Conservation (phyloP, 352 stramenopile genomes). For the Phytopythium litorale region DNA sequence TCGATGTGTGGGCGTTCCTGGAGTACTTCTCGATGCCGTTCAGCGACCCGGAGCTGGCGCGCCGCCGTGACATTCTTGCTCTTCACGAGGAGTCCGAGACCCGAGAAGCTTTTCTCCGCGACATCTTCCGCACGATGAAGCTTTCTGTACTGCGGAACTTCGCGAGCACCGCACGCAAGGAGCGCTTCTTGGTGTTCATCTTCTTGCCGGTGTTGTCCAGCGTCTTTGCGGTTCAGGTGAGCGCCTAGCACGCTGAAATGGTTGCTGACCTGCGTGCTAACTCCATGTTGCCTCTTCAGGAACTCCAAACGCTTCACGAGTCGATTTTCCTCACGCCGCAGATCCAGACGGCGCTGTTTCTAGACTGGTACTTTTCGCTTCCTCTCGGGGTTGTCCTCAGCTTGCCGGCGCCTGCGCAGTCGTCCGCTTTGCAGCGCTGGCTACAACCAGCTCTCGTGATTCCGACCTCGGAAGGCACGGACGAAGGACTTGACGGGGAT, state of each 20-base stretch:
- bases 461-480: conserved; percentile 25
- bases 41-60: conserved; percentile 48
- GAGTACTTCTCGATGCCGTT: conserved; percentile 83
- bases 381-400: conserved; percentile 52
- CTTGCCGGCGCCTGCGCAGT: conserved; percentile 56
- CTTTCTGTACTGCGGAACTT: conserved; percentile 50
- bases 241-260: neutral
- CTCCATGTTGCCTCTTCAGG: conserved; percentile 19
- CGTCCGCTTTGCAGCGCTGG: conserved; percentile 77
- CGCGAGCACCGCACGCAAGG: conserved; percentile 23
- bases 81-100: conserved; percentile 58
- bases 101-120: conserved; percentile 52
- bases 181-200: conserved; percentile 54
- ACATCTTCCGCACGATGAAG: conserved; percentile 39
- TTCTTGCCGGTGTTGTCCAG: conserved; percentile 71
- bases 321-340: conserved; percentile 52
- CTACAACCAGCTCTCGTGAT: conserved; percentile 54
- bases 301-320: conserved; percentile 57
- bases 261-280: neutral
- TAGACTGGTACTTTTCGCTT: conserved; percentile 84
- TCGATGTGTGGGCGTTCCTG: conserved; percentile 74
- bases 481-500: conserved; percentile 28
- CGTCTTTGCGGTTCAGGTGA: conserved; percentile 80
- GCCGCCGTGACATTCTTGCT: conserved; percentile 54
- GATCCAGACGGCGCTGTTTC: conserved; percentile 53